Evolutionary conservation across 2,329 filamentous ascomycete species (phyloP).

Genomic region (Chaetomium globosum): DNA sequence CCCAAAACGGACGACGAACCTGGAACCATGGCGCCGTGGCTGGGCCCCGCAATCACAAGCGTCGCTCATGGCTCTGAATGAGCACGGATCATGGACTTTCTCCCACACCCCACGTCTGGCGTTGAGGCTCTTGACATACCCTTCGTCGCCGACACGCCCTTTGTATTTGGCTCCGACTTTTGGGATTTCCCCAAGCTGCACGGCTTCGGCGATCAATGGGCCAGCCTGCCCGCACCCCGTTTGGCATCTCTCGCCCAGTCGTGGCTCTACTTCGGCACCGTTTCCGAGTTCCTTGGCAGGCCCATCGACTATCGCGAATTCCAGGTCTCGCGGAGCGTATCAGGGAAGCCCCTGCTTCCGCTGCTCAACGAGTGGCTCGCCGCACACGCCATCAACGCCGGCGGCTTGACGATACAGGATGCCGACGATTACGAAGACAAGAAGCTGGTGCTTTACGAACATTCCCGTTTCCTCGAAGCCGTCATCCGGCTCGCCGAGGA

Average conservation of each 20-base stretch:
- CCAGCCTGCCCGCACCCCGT: conserved; percentile 30
- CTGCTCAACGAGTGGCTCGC: conserved; percentile 32
- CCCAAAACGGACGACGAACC: not conserved
- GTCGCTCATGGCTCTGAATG: conserved; percentile 24
- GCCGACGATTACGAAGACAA: conserved; percentile 15
- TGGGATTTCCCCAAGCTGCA: conserved; percentile 35
- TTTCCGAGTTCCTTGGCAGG: conserved; percentile 34
- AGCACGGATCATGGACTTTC: conserved; percentile 33
- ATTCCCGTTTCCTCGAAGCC: conserved; percentile 31
- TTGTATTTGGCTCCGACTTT: conserved; percentile 32
- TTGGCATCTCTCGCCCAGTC: conserved; percentile 35
- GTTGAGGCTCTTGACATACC: conserved; percentile 34
- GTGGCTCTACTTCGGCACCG: conserved; percentile 35
- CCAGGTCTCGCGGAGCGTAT: conserved; percentile 29
- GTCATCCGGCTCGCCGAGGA: conserved; percentile 32
- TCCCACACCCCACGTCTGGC: conserved; percentile 33
- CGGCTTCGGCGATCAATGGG: conserved; percentile 35
- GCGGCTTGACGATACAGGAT: not conserved
- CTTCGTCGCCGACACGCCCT: conserved; percentile 35
- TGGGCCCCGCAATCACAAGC: conserved; percentile 28
- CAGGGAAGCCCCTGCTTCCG: conserved; percentile 28
- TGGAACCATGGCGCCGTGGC: conserved; percentile 30
- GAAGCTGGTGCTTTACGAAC: conserved; percentile 28
- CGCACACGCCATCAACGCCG: conserved; percentile 15
- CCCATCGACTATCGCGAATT: conserved; percentile 33